A percentile compares a stretch with the other conserved stretches of the same genome.
These are phyloP conservation scores for Talaromyces rugulosus DNA, from an alignment of 2,329 filamentous ascomycete species.

Conservation along the genomic window DNA sequence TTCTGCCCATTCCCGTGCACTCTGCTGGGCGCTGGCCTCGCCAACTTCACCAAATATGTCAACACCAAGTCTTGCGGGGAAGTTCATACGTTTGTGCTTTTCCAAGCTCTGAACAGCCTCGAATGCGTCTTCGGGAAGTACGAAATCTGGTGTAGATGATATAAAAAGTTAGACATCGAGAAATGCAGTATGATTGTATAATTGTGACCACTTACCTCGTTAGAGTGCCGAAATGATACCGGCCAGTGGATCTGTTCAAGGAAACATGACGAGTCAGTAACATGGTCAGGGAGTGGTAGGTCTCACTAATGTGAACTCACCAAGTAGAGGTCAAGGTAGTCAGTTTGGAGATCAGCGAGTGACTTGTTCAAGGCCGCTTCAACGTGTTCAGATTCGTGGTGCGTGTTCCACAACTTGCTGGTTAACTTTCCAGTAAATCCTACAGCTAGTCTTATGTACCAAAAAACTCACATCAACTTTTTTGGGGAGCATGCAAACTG, in stretches of 20 bases:
- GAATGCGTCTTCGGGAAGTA: slow-evolving; percentile 33
- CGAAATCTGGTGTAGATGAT: slow-evolving; percentile 19
- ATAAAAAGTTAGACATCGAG: not conserved
- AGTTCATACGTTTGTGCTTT: slow-evolving; percentile 34
- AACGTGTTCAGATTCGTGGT: slow-evolving; percentile 48
- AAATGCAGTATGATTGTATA: not conserved
- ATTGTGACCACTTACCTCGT: slow-evolving; percentile 19
- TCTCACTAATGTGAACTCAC: not conserved
- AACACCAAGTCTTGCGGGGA: slow-evolving; percentile 34
- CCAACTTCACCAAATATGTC: slow-evolving; percentile 36
- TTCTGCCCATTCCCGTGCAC: slow-evolving; percentile 26
- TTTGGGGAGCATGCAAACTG: not conserved
- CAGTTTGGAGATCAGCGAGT: slow-evolving; percentile 47
- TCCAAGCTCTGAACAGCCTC: slow-evolving; percentile 32
- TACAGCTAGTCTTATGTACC: not conserved
- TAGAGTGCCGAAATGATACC: slow-evolving; percentile 20
- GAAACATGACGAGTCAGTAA: not conserved
- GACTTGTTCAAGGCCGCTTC: slow-evolving; percentile 47
- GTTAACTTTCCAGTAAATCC: slow-evolving; percentile 39
- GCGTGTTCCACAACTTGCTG: slow-evolving; percentile 57
- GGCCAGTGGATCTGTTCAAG: slow-evolving; percentile 39
- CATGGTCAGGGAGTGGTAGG: not conserved
- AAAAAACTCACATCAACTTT: slow-evolving; percentile 5
- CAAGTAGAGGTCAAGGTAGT: slow-evolving; percentile 51
- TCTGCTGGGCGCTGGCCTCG: slow-evolving; percentile 26